Evolutionary conservation across 2,329 filamentous ascomycete genomes (phyloP).

Genomic region (Ophiosphaerella narmari): DNA sequence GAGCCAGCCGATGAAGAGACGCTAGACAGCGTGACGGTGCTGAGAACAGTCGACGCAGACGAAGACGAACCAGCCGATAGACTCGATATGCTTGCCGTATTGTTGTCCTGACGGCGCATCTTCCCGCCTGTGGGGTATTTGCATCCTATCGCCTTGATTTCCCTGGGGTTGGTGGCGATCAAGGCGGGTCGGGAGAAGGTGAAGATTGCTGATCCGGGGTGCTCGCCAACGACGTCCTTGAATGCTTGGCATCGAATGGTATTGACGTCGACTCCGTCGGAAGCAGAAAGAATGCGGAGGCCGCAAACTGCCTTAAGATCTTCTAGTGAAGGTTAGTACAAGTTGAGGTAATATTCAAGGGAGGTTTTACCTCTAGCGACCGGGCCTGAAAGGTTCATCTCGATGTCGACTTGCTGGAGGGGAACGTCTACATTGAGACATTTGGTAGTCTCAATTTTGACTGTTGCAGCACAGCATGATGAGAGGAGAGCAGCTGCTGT

Average conservation of each 20-base stretch:
- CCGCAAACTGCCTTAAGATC: conserved; percentile 31
- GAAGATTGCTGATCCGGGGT: conserved; percentile 26
- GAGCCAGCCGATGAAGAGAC: not conserved
- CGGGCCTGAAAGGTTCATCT: conserved; percentile 5
- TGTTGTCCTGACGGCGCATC: not conserved
- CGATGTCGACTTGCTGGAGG: conserved; percentile 1
- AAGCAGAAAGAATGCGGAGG: conserved; percentile 25
- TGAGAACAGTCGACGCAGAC: not conserved
- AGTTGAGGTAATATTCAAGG: not conserved
- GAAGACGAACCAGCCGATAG: not conserved
- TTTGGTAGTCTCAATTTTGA: conserved; percentile 1
- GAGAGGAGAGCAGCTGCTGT: conserved; percentile 6
- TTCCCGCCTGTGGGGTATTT: not conserved
- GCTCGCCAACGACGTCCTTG: conserved; percentile 25
- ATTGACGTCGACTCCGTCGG: conserved; percentile 13
- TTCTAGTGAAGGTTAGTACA: conserved; percentile 8
- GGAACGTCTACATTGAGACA: not conserved
- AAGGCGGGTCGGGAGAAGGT: conserved; percentile 16
- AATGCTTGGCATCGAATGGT: conserved; percentile 28
- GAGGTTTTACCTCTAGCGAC: not conserved
- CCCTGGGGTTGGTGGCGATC: conserved; percentile 33
- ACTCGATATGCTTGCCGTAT: not conserved
- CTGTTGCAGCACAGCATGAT: conserved; percentile 4
- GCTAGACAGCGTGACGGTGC: not conserved
- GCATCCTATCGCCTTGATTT: conserved; percentile 22